Conservation (phyloP, 768 basidiomycete genomes). For the Leccinum ochraceum region DNA sequence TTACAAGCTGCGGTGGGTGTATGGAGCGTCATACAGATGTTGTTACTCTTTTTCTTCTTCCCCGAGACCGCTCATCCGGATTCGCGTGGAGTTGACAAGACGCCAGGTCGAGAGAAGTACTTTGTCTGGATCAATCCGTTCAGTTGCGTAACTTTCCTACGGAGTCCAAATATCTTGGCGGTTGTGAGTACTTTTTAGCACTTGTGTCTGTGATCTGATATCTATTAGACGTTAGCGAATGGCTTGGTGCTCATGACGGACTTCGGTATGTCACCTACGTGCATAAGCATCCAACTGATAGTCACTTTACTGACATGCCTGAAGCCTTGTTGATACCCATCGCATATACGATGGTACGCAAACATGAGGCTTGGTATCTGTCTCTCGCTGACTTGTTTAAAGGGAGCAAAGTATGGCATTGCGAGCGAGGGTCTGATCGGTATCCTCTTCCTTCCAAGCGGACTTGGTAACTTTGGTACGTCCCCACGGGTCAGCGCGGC, state of each 20-base stretch:
- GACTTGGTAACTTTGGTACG: slow-evolving; percentile 29
- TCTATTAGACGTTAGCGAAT: slow-evolving; percentile 45
- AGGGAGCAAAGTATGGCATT: slow-evolving; percentile 48
- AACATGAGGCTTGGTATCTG: not conserved
- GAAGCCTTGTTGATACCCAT: slow-evolving; percentile 56
- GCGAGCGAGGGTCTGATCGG: slow-evolving; percentile 25
- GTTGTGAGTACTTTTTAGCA: slow-evolving; percentile 46
- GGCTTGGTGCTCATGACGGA: slow-evolving; percentile 28
- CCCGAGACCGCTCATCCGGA: slow-evolving; percentile 72
- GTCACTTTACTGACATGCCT: not conserved
- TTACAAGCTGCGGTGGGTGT: slow-evolving; percentile 52
- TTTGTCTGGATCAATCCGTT: slow-evolving; percentile 63
- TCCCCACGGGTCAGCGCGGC: not conserved
- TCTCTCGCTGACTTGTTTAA: not conserved
- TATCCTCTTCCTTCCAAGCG: slow-evolving; percentile 27
- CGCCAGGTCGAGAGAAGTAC: slow-evolving; percentile 16
- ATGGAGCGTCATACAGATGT: slow-evolving; percentile 40
- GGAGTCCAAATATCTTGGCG: slow-evolving; percentile 58
- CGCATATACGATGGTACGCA: slow-evolving; percentile 63
- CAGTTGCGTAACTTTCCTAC: slow-evolving; percentile 46
- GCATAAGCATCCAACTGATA: not conserved
- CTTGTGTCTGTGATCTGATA: not conserved
- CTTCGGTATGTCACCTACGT: slow-evolving; percentile 35
- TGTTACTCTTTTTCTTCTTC: slow-evolving; percentile 46
- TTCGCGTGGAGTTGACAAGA: slow-evolving; percentile 53